Conservation (phyloP, 805 yeast genomes). For the Candida awuae region DNA sequence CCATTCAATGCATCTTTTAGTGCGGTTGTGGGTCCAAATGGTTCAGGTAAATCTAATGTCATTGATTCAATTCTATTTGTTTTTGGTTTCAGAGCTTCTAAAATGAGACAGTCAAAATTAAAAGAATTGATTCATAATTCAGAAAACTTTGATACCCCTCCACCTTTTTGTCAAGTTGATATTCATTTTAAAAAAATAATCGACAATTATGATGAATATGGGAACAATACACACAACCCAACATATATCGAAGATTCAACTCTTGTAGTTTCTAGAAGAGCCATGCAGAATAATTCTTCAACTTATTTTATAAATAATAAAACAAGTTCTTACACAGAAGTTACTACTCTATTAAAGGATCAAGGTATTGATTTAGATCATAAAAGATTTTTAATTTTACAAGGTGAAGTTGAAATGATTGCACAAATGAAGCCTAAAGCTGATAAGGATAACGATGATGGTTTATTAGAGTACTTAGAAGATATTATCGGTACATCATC, state of each 20-base stretch:
- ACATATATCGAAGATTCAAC: constrained; percentile 45
- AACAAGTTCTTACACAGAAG: constrained; percentile 68
- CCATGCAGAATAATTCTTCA: constrained; percentile 67
- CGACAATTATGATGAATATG: constrained; percentile 33
- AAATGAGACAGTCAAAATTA: constrained; percentile 94
- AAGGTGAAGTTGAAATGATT: constrained; percentile 97
- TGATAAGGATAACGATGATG: constrained; percentile 86
- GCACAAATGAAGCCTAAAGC: constrained; percentile 99
- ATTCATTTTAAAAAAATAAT: constrained; percentile 74
- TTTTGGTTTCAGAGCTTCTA: constrained; percentile 92
- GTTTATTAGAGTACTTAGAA: constrained; percentile 85
- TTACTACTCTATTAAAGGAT: constrained; percentile 60
- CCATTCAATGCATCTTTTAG: constrained; percentile 92
- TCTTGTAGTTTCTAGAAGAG: constrained; percentile 72
- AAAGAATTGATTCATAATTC: constrained; percentile 91
- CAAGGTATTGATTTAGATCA: constrained; percentile 93
- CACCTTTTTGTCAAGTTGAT: constrained; percentile 81
- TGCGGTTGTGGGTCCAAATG: constrained; percentile 98
- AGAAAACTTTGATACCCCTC: constrained; percentile 48
- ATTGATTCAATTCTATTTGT: constrained; percentile 97
- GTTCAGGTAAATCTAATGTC: constrained; percentile 95
- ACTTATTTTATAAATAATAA: constrained; percentile 67
- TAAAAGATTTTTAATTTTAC: constrained; percentile 86
- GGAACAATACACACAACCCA: constrained; percentile 26
- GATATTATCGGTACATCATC: constrained; percentile 93